Conservation (phyloP, 1,284 basidiomycete species). For the Hypsizygus ulmarius region DNA sequence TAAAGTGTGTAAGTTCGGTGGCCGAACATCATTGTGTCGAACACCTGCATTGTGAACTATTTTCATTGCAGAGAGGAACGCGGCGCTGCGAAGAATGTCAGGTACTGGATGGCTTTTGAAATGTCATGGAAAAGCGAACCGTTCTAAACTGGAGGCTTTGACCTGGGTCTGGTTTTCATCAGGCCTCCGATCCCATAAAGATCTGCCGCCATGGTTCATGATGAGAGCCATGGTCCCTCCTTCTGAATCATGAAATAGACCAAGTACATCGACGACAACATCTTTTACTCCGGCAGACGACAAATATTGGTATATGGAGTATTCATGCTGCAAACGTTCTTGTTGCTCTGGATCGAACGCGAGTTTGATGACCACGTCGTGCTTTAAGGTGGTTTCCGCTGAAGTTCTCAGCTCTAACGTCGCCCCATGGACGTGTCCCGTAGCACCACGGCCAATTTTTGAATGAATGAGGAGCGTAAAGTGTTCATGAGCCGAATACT, state of each 20-base stretch:
- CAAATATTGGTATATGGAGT: no score
- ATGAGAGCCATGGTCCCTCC: slow-evolving; percentile 6
- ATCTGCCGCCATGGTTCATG: slow-evolving; percentile 10
- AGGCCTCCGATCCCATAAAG: neutral
- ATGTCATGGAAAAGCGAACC: neutral
- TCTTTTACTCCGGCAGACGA: no score
- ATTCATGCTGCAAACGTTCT: neutral
- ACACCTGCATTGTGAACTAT: slow-evolving; percentile 10
- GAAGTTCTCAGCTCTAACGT: neutral
- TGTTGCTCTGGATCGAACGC: neutral
- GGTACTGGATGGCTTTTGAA: no score
- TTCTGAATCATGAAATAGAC: neutral
- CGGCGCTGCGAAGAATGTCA: neutral
- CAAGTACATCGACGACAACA: no score
- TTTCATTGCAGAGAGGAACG: slow-evolving; percentile 1
- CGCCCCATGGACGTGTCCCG: slow-evolving; percentile 10
- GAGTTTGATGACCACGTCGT: slow-evolving; percentile 1
- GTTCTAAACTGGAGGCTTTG: neutral
- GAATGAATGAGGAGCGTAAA: slow-evolving; percentile 13
- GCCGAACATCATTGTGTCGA: slow-evolving; percentile 12
- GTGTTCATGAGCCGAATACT: slow-evolving; percentile 3
- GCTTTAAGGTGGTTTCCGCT: neutral
- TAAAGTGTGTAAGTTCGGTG: slow-evolving; percentile 5
- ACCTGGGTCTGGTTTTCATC: neutral
- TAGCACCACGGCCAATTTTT: slow-evolving; percentile 11